Evolutionary conservation across 1,284 basidiomycete species (phyloP).

Genomic region (Rhodotorula sp.): DNA sequence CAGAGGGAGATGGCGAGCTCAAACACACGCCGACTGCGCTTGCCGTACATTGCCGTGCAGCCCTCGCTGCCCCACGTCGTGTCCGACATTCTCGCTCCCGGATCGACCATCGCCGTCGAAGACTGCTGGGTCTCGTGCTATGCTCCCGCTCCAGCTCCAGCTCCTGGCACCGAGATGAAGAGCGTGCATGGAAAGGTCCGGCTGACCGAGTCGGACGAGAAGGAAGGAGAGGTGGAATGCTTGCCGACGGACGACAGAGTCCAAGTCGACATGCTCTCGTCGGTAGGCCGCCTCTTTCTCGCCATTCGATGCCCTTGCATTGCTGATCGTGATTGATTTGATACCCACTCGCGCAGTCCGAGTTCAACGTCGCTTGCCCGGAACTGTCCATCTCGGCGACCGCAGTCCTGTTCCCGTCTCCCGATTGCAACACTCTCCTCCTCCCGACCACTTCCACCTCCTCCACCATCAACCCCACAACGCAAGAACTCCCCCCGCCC

Average conservation of each 20-base stretch:
- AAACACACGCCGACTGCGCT: background rate
- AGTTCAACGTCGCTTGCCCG: constrained; percentile 16
- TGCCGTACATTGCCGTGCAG: constrained; percentile 59
- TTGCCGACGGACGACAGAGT: constrained; percentile 42
- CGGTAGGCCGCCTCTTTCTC: too few relatives aligned
- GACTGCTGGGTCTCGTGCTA: constrained; percentile 72
- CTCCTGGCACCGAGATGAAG: constrained; percentile 44
- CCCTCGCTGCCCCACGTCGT: constrained; percentile 61
- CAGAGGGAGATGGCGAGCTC: too few relatives aligned
- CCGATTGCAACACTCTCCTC: background rate
- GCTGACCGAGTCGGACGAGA: constrained; percentile 47
- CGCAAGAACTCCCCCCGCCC: constrained; percentile 16
- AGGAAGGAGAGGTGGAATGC: constrained; percentile 29
- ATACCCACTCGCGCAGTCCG: background rate
- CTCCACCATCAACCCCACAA: background rate
- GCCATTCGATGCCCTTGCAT: too few relatives aligned
- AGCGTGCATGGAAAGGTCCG: constrained; percentile 63
- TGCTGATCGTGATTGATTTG: background rate
- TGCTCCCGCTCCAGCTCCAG: constrained; percentile 7
- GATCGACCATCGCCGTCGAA: constrained; percentile 59
- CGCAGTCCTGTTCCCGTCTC: constrained; percentile 19
- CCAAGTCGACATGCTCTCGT: constrained; percentile 16
- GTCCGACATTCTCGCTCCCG: constrained; percentile 57
- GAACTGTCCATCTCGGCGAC: constrained; percentile 23
- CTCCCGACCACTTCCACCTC: background rate